Evolutionary conservation across 2,329 filamentous ascomycete genomes (phyloP).

Genomic region (Phyllosticta paracitricarpa): DNA sequence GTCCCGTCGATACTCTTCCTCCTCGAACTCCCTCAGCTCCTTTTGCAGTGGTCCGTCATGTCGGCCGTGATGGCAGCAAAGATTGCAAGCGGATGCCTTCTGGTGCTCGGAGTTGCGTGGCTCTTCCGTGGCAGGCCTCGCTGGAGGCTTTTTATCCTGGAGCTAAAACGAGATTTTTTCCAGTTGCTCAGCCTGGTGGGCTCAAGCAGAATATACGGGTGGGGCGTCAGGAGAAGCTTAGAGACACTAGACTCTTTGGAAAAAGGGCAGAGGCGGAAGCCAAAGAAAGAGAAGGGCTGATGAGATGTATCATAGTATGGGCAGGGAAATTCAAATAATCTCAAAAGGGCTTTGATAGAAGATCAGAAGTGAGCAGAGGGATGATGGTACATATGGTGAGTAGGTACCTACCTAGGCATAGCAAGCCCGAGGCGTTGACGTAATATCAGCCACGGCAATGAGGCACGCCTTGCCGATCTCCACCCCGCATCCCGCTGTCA

Average conservation of each 20-base stretch:
- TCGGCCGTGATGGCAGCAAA: neutral
- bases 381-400: neutral
- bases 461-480: neutral
- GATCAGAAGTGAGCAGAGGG: too few species aligned
- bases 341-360: neutral
- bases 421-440: neutral
- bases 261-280: neutral
- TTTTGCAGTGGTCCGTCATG: neutral
- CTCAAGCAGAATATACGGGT: neutral
- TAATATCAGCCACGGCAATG: neutral
- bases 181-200: neutral
- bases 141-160: neutral
- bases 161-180: neutral
- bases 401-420: neutral
- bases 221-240: neutral
- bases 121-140: neutral
- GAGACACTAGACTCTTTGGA: neutral
- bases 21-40: neutral
- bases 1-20: neutral
- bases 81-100: neutral
- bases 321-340: neutral
- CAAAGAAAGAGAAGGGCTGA: neutral
- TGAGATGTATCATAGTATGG: neutral
- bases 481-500: neutral
- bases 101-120: neutral